Conservation (phyloP, 2,329 filamentous ascomycete species). For the Volutella citrinella region DNA sequence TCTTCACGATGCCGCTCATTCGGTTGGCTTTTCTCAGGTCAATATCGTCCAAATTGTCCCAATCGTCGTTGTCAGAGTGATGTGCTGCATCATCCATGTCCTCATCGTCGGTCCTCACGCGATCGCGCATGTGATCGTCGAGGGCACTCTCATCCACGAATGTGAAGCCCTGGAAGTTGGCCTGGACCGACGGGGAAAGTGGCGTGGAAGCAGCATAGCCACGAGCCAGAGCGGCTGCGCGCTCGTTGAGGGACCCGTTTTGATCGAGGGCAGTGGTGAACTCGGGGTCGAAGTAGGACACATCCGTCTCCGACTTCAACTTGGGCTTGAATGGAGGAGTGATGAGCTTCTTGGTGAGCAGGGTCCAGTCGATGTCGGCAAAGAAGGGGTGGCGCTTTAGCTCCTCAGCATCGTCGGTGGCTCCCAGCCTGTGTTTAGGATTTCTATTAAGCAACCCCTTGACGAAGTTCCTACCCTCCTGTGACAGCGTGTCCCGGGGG, state of each 20-base stretch:
- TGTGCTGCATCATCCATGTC: slow-evolving; percentile 56
- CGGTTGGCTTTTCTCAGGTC: slow-evolving; percentile 52
- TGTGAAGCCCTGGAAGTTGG: slow-evolving; percentile 97
- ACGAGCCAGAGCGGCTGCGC: slow-evolving; percentile 79
- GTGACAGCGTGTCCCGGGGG: slow-evolving; percentile 87
- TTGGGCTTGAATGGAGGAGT: slow-evolving; percentile 97
- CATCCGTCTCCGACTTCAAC: slow-evolving; percentile 91
- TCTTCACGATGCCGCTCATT: slow-evolving; percentile 63
- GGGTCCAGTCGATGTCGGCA: slow-evolving; percentile 87
- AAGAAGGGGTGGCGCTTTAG: slow-evolving; percentile 96
- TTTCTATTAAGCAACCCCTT: slow-evolving; percentile 97
- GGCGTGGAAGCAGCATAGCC: slow-evolving; percentile 89
- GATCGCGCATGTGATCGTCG: slow-evolving; percentile 73
- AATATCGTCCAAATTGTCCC: slow-evolving; percentile 57
- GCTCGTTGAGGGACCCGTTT: slow-evolving; percentile 84
- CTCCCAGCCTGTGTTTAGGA: slow-evolving; percentile 90
- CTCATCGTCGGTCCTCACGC: slow-evolving; percentile 48
- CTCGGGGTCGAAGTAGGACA: slow-evolving; percentile 97
- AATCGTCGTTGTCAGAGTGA: slow-evolving; percentile 47
- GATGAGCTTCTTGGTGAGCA: slow-evolving; percentile 83
- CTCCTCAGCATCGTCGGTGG: slow-evolving; percentile 87
- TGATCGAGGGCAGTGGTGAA: slow-evolving; percentile 93
- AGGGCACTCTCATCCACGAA: slow-evolving; percentile 98
- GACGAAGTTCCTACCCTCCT: slow-evolving; percentile 95
- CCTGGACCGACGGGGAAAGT: slow-evolving; percentile 90